phyloP scores from a whole-genome alignment of 176 grass and related monocot genomes.

The Tillandsia fasciculata region DNA sequence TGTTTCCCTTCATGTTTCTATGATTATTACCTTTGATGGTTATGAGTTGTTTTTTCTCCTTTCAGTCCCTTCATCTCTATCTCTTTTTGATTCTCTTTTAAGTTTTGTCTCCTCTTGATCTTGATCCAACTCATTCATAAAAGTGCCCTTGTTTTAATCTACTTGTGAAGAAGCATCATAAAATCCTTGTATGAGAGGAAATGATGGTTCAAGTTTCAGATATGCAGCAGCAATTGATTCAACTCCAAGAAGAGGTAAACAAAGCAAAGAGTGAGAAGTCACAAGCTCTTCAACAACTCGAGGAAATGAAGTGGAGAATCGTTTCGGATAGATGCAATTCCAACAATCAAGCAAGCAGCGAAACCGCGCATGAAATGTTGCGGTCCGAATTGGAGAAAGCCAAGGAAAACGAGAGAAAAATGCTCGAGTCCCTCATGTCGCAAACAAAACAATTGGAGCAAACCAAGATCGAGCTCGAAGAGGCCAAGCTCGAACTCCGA shows the following conservation, averaged over 20 bases:
- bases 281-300: slow-evolving; percentile 42
- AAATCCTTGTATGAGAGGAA: background rate
- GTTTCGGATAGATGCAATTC: slow-evolving; percentile 20
- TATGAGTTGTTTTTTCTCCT: too few relatives aligned
- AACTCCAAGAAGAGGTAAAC: slow-evolving; percentile 56
- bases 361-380: slow-evolving; percentile 32
- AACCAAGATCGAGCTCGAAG: slow-evolving; percentile 78
- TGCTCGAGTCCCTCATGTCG: slow-evolving; percentile 59
- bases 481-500: slow-evolving; percentile 43
- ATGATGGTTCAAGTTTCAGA: background rate
- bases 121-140: background rate
- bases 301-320: slow-evolving; percentile 54
- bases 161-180: background rate
- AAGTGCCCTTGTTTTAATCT: background rate
- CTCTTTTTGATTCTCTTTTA: too few relatives aligned
- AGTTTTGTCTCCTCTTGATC: too few relatives aligned
- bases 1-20: too few relatives aligned
- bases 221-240: slow-evolving; percentile 41
- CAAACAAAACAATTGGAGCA: slow-evolving; percentile 91
- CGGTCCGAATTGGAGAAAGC: slow-evolving; percentile 39
- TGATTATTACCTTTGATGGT: too few relatives aligned
- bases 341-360: slow-evolving; percentile 11
- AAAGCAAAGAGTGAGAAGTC: slow-evolving; percentile 46
- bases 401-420: slow-evolving; percentile 57
- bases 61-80: too few relatives aligned